phyloP scores from a whole-genome alignment of 2,329 filamentous ascomycete species.

The Sporothrix phasma region DNA sequence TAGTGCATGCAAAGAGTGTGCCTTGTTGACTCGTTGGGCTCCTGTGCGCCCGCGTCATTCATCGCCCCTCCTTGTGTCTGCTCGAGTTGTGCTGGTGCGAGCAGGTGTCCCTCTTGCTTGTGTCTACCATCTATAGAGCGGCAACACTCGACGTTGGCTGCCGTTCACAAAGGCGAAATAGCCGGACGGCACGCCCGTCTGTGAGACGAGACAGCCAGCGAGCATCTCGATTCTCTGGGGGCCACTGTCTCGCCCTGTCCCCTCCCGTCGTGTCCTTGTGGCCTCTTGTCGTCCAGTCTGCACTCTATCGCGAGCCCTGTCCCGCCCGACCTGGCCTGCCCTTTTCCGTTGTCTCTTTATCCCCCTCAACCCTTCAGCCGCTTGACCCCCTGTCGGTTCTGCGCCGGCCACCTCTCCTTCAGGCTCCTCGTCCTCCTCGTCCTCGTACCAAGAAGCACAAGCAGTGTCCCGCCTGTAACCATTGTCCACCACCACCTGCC shows the following conservation, averaged over 20 bases:
- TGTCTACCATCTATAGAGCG: background rate
- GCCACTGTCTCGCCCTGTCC: background rate
- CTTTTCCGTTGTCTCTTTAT: background rate
- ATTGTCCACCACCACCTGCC: background rate
- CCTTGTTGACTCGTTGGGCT: constrained; percentile 1
- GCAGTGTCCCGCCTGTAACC: background rate
- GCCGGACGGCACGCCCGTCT: constrained; percentile 10
- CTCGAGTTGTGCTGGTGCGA: background rate
- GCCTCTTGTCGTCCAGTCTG: background rate
- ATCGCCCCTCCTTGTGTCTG: background rate
- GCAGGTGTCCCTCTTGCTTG: too few species aligned
- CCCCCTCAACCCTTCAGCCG: constrained; percentile 3
- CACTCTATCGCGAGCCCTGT: background rate
- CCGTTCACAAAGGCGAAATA: background rate
- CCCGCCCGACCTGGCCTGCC: background rate
- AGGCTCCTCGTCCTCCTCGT: background rate
- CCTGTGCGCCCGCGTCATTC: background rate
- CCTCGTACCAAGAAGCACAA: background rate
- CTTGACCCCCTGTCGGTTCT: background rate
- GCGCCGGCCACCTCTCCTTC: background rate
- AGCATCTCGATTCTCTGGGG: background rate
- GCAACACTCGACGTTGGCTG: background rate
- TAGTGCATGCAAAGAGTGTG: background rate
- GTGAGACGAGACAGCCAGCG: background rate
- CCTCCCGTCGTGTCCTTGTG: background rate